These are phyloP conservation scores for Gracilaria domingensis DNA, from an alignment of 23 red algal species.

Conservation along the genomic window DNA sequence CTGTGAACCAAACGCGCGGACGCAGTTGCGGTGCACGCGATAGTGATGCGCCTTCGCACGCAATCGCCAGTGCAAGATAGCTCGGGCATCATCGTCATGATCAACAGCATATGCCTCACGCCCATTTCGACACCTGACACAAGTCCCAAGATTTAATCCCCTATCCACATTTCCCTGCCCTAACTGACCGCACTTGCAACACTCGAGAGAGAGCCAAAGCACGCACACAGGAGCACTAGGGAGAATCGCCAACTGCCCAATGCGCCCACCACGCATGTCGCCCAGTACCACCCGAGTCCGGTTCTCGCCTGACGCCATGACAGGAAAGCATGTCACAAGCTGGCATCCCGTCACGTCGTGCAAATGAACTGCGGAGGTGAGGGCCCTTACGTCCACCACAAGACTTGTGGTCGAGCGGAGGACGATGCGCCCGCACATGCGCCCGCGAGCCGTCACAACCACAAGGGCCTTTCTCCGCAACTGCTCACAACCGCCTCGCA, in stretches of 20 bases:
- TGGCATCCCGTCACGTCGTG: background rate
- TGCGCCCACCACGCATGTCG: background rate
- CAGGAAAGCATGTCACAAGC: background rate
- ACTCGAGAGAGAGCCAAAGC: too few relatives aligned
- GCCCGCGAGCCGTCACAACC: background rate
- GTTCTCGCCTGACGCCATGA: background rate
- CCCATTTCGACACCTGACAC: background rate
- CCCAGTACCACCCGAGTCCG: too few relatives aligned
- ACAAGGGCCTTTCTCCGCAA: background rate
- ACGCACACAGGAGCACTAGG: background rate
- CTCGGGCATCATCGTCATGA: too few relatives aligned
- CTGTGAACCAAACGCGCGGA: too few relatives aligned
- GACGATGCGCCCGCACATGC: background rate
- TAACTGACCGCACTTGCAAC: too few relatives aligned
- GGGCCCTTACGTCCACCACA: too few relatives aligned
- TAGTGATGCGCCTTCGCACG: too few relatives aligned
- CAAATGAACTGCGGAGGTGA: background rate
- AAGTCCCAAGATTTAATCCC: too few relatives aligned
- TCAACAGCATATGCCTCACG: too few relatives aligned
- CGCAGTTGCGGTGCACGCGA: too few relatives aligned
- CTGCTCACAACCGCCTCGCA: background rate
- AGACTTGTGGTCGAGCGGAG: background rate
- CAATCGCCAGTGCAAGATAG: too few relatives aligned
- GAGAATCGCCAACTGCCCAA: background rate
- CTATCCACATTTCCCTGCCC: too few relatives aligned